A percentile compares a stretch with the other conserved stretches of the same genome.
phyloP scores from a whole-genome alignment of 441 rosid species.

The Mallotus repandus region DNA sequence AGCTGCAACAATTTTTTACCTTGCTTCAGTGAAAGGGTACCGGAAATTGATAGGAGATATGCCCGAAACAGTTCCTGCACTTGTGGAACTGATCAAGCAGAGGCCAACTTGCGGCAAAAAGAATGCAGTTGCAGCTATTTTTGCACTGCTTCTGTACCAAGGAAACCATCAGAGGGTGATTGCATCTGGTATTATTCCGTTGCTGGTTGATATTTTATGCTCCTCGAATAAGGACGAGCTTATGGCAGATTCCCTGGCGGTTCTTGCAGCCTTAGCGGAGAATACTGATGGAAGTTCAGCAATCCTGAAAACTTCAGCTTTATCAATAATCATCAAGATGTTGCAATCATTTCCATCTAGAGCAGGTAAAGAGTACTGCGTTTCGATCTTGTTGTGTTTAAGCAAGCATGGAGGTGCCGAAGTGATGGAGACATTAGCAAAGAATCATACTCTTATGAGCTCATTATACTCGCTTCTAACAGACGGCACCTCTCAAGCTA shows the following conservation, averaged over 20 bases:
- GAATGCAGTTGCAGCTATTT: slow-evolving; percentile 59
- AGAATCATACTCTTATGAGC: slow-evolving; percentile 43
- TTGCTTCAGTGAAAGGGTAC: slow-evolving; percentile 56
- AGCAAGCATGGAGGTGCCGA: slow-evolving; percentile 49
- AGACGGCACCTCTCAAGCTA: slow-evolving; percentile 49
- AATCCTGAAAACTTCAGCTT: slow-evolving; percentile 42
- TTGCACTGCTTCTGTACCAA: slow-evolving; percentile 43
- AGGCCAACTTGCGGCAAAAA: slow-evolving; percentile 57
- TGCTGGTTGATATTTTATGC: slow-evolving; percentile 38
- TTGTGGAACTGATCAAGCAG: slow-evolving; percentile 49
- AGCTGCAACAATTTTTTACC: slow-evolving; percentile 73
- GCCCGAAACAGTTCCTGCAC: slow-evolving; percentile 49
- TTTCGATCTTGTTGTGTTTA: slow-evolving; percentile 44
- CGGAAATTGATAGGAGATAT: slow-evolving; percentile 59
- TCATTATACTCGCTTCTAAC: slow-evolving; percentile 49
- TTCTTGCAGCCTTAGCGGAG: slow-evolving; percentile 54
- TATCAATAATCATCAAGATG: slow-evolving; percentile 33
- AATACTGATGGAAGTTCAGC: slow-evolving; percentile 42
- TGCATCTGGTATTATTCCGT: slow-evolving; percentile 48
- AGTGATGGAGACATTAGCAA: slow-evolving; percentile 39
- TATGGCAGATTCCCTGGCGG: slow-evolving; percentile 55
- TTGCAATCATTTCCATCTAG: slow-evolving; percentile 37
- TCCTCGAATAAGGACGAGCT: slow-evolving; percentile 51
- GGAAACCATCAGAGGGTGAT: slow-evolving; percentile 52
- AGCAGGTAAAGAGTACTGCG: slow-evolving; percentile 56